Conservation (phyloP, 2,329 filamentous ascomycete genomes). For the Aureobasidium sp. region DNA sequence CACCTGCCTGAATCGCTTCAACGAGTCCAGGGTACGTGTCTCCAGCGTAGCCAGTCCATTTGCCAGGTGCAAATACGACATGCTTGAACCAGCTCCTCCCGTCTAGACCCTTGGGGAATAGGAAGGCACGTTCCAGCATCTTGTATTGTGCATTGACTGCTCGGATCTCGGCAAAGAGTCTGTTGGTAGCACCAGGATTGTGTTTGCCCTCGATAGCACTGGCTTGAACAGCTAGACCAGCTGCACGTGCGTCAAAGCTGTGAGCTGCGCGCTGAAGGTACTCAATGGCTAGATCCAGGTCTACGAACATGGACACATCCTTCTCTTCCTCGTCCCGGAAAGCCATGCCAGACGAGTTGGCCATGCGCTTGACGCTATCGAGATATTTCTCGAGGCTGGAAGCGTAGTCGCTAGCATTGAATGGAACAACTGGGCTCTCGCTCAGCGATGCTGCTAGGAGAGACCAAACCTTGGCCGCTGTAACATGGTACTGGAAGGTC, state of each 20-base stretch:
- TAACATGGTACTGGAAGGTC: conserved; percentile 48
- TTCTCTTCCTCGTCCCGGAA: conserved; percentile 21
- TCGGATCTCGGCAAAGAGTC: conserved; percentile 37
- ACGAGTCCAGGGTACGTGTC: conserved; percentile 58
- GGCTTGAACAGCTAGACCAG: conserved; percentile 39
- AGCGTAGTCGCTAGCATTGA: conserved; percentile 41
- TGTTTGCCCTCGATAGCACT: conserved; percentile 49
- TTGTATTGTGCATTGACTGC: conserved; percentile 75
- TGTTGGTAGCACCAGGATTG: conserved; percentile 2
- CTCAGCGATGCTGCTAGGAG: conserved; percentile 38
- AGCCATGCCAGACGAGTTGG: background rate
- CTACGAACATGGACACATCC: conserved; percentile 30
- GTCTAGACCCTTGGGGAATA: conserved; percentile 69
- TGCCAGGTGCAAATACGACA: conserved; percentile 80
- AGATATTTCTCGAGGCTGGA: conserved; percentile 34
- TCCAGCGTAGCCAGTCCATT: conserved; percentile 87
- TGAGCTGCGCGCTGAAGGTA: conserved; percentile 41
- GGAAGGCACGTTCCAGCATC: conserved; percentile 68
- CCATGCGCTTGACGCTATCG: conserved; percentile 28
- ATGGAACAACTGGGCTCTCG: conserved; percentile 38
- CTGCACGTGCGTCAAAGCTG: conserved; percentile 44
- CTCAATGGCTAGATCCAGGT: conserved; percentile 41
- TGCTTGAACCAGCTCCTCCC: conserved; percentile 86
- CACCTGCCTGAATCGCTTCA: conserved; percentile 47
- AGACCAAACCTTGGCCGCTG: conserved; percentile 38